These are phyloP conservation scores for Trichosporon inkin DNA, from an alignment of 1,284 basidiomycete genomes.

Conservation along the genomic window DNA sequence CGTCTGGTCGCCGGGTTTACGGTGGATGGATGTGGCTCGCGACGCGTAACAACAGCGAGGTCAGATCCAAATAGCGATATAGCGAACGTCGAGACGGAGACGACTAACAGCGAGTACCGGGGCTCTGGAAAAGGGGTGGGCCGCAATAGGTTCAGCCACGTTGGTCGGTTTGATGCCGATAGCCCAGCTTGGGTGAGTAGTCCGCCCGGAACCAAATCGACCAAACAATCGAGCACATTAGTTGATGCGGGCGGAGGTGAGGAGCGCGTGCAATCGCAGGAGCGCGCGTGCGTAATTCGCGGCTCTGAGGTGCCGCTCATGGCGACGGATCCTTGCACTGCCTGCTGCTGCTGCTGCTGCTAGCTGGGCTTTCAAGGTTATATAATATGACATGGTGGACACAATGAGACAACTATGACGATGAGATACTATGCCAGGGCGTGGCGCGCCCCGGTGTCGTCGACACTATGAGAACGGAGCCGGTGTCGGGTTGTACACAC, in stretches of 20 bases:
- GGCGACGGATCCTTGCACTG: too few relatives aligned
- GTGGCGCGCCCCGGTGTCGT: too few relatives aligned
- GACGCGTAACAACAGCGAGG: background rate
- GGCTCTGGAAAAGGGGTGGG: background rate
- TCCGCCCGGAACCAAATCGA: background rate
- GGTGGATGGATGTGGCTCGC: conserved; percentile 9
- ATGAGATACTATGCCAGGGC: background rate
- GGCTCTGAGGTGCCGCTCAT: too few relatives aligned
- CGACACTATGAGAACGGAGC: conserved; percentile 15
- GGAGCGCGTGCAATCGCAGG: too few relatives aligned
- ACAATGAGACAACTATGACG: conserved; percentile 1
- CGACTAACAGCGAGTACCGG: background rate
- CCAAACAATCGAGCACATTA: background rate
- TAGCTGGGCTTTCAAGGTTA: background rate
- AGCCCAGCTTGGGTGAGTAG: background rate
- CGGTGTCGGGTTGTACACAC: conserved; percentile 40
- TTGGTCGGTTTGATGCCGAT: background rate
- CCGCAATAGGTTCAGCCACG: background rate
- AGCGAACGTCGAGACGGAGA: conserved; percentile 2
- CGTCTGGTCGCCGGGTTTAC: conserved; percentile 5
- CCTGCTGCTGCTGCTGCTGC: too few relatives aligned
- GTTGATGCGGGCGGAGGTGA: too few relatives aligned
- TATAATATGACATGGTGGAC: background rate
- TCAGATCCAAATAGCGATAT: conserved; percentile 3
- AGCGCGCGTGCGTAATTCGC: too few relatives aligned